These are phyloP conservation scores for Mycena sanguinolenta DNA, from an alignment of 768 basidiomycete genomes.

Conservation along the genomic window DNA sequence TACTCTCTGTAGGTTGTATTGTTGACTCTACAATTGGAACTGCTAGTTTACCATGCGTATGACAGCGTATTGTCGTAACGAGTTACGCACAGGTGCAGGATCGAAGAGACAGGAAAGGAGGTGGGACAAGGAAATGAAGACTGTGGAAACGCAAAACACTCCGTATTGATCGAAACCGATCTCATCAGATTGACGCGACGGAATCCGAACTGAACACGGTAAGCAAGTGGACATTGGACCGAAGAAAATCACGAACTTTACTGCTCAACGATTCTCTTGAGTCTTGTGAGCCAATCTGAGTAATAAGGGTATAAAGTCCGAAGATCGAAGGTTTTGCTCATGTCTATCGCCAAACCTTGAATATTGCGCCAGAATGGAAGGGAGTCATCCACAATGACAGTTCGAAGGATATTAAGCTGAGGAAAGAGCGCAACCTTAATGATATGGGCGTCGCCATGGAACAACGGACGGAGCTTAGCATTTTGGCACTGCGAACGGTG, in stretches of 20 bases:
- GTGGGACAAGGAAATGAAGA: neutral
- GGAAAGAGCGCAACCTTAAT: conserved; percentile 9
- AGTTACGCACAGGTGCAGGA: neutral
- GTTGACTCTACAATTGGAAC: too few species aligned
- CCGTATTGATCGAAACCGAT: conserved; percentile 1
- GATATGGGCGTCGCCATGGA: conserved; percentile 12
- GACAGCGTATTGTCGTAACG: neutral
- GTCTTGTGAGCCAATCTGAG: neutral
- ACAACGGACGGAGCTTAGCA: conserved; percentile 16
- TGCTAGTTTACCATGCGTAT: too few species aligned
- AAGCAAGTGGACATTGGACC: too few species aligned
- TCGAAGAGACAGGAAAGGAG: neutral
- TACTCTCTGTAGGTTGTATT: too few species aligned
- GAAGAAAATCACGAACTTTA: conserved; percentile 3
- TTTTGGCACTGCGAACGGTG: conserved; percentile 16
- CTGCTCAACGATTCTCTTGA: conserved; percentile 11
- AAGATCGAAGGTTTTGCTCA: conserved; percentile 13
- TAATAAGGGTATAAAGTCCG: conserved; percentile 9
- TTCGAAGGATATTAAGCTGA: conserved; percentile 15
- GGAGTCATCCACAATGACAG: conserved; percentile 8
- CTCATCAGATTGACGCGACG: conserved; percentile 2
- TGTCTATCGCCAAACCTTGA: conserved; percentile 7
- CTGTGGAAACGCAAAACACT: conserved; percentile 3
- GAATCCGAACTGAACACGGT: too few species aligned
- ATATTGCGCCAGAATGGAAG: conserved; percentile 12